Evolutionary conservation across 2,329 filamentous ascomycete species (phyloP), one percentile per base, ranked within the genome.

Genomic region (Neocatenulostroma microsporum): DNA sequence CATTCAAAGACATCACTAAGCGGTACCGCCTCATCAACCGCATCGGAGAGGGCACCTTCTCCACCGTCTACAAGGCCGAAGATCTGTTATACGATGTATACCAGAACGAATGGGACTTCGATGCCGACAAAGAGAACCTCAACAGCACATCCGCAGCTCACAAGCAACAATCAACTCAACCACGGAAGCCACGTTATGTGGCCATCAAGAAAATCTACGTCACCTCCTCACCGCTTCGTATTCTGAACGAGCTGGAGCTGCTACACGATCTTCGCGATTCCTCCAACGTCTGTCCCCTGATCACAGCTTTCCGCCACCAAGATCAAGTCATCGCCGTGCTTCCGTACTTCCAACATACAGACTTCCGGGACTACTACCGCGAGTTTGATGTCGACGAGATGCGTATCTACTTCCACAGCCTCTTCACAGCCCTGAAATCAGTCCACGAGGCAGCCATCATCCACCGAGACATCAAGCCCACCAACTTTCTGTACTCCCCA

Each of bases 121-220:
- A 75, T 30, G 79, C 73, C 46, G 41, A 52, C n/a, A 51, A 50
- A 31, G 46, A 53, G 30, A 55, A 54, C 27, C 21, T 29, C 19
- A 31, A 51, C 14, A 14, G 20, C 13, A 43, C 26, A 10, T 30
- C 35, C 20, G n/a, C 37, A 17, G 37, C 34, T 15, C 19, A 33
- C 28, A 54, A 54, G 39, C 36, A 42, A 12, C 13, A 23, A 5
- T 37, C 43, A 0, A 33, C 35, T 2, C 38, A 36, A 19, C 26
- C 36, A 18, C 42, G 39, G 19, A 72, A 67, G 48, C 70, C 82
- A 17, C 84, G 82, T 57, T 96, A 82, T 55, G 93, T 98, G 44
- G 91, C 93, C 14, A 84, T 98, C 62, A 98, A 98, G 68, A 98
- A 98, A 68, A 98, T 98, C 51, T 98, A 98, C 61, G 91, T 96